A percentile compares a stretch with the other conserved stretches of the same genome.
These are phyloP conservation scores for Aspergillus coremiiformis DNA, from an alignment of 495 filamentous ascomycete species.

Conservation along the genomic window DNA sequence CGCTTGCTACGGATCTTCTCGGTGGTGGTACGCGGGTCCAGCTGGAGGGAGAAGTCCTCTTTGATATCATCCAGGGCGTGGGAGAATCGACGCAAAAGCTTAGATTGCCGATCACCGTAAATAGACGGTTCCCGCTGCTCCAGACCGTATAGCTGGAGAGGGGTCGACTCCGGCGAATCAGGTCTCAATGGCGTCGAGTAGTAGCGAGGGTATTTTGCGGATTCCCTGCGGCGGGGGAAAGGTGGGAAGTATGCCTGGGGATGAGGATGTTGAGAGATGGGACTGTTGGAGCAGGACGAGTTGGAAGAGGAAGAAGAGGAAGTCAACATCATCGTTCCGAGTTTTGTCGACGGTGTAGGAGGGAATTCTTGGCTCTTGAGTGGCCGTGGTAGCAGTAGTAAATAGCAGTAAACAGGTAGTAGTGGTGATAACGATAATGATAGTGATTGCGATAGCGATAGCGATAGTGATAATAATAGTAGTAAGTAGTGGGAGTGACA, in stretches of 20 bases:
- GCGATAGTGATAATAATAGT: not conserved
- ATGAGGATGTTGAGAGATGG: constrained; percentile 25
- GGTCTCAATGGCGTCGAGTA: constrained; percentile 36
- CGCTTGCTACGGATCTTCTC: constrained; percentile 20
- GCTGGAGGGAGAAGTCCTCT: constrained; percentile 29
- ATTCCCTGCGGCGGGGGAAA: constrained; percentile 21
- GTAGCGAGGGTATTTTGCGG: constrained; percentile 30
- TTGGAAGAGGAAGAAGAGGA: constrained; percentile 27
- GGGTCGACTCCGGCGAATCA: constrained; percentile 26
- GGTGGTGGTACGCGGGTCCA: constrained; percentile 22
- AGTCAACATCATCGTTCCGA: constrained; percentile 18
- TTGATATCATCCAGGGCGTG: constrained; percentile 37
- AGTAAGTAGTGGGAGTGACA: not conserved
- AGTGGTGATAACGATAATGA: not conserved
- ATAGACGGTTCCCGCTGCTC: constrained; percentile 35
- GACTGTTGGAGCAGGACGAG: constrained; percentile 24
- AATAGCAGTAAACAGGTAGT: too few relatives aligned
- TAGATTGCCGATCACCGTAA: constrained; percentile 19
- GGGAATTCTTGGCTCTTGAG: not conserved
- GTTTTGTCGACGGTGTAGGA: not conserved
- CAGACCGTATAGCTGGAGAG: constrained; percentile 32
- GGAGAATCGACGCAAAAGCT: constrained; percentile 33
- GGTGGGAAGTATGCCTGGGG: constrained; percentile 24
- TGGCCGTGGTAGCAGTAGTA: not conserved
- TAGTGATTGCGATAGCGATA: not conserved